A percentile compares a stretch with the other conserved stretches of the same genome.
Evolutionary conservation across 495 filamentous ascomycete species (phyloP).

Genomic region (Thermochaetoides thermophila): DNA sequence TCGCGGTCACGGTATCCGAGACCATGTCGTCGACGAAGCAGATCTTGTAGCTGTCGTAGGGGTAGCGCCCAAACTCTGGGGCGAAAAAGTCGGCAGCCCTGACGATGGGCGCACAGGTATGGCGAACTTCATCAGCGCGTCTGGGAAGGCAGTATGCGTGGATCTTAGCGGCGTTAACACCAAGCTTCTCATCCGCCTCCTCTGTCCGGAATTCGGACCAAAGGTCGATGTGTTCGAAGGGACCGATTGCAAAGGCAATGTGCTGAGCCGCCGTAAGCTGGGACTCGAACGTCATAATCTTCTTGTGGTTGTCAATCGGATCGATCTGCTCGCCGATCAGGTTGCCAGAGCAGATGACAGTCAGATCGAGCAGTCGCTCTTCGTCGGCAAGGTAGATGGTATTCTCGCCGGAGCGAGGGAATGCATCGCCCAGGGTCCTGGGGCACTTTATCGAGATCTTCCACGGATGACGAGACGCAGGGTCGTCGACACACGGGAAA

Average conservation of each 20-base stretch:
- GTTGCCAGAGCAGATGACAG: constrained; percentile 80
- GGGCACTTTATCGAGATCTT: constrained; percentile 75
- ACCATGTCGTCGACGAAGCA: constrained; percentile 85
- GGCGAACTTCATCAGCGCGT: constrained; percentile 59
- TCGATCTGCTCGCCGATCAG: constrained; percentile 67
- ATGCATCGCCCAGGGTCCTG: constrained; percentile 72
- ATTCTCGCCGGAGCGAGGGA: constrained; percentile 29
- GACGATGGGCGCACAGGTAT: constrained; percentile 49
- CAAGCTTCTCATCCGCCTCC: constrained; percentile 80
- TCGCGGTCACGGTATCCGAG: constrained; percentile 56
- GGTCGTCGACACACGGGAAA: constrained; percentile 85
- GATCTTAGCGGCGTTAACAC: constrained; percentile 65
- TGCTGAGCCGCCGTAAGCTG: constrained; percentile 61
- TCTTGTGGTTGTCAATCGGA: constrained; percentile 56
- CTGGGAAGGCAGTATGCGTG: constrained; percentile 84
- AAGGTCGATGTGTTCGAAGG: constrained; percentile 85
- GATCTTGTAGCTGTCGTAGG: constrained; percentile 75
- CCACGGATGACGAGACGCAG: constrained; percentile 66
- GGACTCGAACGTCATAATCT: constrained; percentile 67
- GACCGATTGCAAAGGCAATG: constrained; percentile 81
- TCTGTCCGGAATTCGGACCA: constrained; percentile 70
- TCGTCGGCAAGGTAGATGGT: constrained; percentile 40
- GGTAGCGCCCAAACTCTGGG: constrained; percentile 70
- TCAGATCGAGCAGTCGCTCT: constrained; percentile 74
- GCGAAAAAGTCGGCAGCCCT: constrained; percentile 73